Conservation (phyloP, 2,329 filamentous ascomycete genomes). For the Ascochyta koolunga region DNA sequence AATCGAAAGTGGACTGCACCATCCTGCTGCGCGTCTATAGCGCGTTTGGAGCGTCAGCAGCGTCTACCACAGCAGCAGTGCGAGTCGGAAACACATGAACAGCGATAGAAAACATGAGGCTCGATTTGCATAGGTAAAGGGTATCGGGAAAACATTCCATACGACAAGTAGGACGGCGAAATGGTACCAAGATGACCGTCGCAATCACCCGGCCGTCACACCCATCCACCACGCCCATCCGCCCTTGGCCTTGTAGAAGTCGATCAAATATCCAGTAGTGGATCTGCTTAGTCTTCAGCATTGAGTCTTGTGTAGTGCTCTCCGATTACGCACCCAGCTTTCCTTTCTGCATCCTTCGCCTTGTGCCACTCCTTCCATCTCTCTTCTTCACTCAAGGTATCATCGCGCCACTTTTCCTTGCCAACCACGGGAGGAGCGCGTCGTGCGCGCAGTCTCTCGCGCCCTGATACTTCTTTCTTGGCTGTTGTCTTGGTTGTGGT, state of each 20-base stretch:
- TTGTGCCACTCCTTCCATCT: constrained; percentile 39
- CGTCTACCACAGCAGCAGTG: constrained; percentile 17
- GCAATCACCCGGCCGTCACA: not conserved
- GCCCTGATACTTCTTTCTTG: constrained; percentile 10
- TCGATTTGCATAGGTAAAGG: not conserved
- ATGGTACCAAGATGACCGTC: too few relatives aligned
- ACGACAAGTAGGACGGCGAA: not conserved
- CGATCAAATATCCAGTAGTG: constrained; percentile 17
- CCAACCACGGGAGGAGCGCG: constrained; percentile 10
- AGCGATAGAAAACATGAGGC: not conserved
- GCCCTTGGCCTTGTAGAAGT: constrained; percentile 23
- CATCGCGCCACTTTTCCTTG: constrained; percentile 33
- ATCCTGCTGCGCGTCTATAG: constrained; percentile 4
- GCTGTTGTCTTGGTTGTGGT: not conserved
- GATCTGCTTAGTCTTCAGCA: constrained; percentile 9
- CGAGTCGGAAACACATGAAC: not conserved
- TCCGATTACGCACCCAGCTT: constrained; percentile 13
- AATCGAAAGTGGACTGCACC: not conserved
- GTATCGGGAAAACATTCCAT: not conserved
- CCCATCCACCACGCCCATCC: constrained; percentile 19
- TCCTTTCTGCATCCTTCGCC: constrained; percentile 29
- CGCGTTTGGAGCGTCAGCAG: constrained; percentile 30
- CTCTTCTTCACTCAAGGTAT: constrained; percentile 29
- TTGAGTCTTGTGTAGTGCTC: not conserved
- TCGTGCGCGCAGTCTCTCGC: constrained; percentile 12